A percentile compares a stretch with the other conserved stretches of the same genome.
phyloP scores from a whole-genome alignment of 2,329 filamentous ascomycete species.

The Pseudogymnoascus sp. region DNA sequence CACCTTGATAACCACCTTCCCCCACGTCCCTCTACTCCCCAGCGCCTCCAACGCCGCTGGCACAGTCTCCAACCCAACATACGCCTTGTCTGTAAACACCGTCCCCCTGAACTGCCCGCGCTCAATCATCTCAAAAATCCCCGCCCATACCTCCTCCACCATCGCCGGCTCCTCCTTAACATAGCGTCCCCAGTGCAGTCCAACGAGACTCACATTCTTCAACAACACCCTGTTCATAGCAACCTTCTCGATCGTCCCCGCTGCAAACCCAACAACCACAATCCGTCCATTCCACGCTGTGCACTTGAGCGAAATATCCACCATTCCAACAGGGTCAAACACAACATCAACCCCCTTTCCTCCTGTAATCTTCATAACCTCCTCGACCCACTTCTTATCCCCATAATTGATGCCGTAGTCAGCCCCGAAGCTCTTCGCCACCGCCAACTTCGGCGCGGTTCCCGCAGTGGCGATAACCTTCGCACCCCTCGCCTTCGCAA shows the following conservation, averaged over 20 bases:
- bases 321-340: slow-evolving; percentile 87
- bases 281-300: slow-evolving; percentile 88
- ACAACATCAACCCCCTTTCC: slow-evolving; percentile 75
- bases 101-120: slow-evolving; percentile 76
- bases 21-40: slow-evolving; percentile 81
- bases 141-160: slow-evolving; percentile 71
- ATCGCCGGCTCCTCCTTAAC: slow-evolving; percentile 63
- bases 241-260: slow-evolving; percentile 81
- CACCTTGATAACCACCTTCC: slow-evolving; percentile 88
- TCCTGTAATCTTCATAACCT: slow-evolving; percentile 71
- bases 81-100: slow-evolving; percentile 74
- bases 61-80: slow-evolving; percentile 74
- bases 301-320: slow-evolving; percentile 84
- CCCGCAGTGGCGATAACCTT: slow-evolving; percentile 91
- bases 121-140: slow-evolving; percentile 70
- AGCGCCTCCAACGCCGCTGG: slow-evolving; percentile 70
- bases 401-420: slow-evolving; percentile 78
- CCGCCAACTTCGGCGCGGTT: slow-evolving; percentile 68
- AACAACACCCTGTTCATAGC: slow-evolving; percentile 86
- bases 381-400: slow-evolving; percentile 53
- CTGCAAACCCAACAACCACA: slow-evolving; percentile 83
- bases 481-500: slow-evolving; percentile 87
- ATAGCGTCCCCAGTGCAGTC: slow-evolving; percentile 89
- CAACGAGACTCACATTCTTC: slow-evolving; percentile 88
- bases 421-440: slow-evolving; percentile 75